Conservation (phyloP, 345 rosid genomes). For the Eucalyptus globulus region DNA sequence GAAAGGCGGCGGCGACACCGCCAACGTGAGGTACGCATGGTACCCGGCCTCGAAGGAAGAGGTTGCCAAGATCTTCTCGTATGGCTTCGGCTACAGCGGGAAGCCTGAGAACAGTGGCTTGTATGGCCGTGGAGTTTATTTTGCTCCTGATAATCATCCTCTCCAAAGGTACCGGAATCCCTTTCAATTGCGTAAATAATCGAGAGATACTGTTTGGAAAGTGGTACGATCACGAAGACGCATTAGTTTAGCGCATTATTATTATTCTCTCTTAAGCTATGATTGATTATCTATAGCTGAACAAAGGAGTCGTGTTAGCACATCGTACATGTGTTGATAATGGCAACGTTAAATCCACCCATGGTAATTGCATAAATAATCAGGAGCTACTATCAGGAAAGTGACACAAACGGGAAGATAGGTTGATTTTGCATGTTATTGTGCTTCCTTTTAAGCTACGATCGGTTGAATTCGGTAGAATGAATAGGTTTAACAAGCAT, state of each 20-base stretch:
- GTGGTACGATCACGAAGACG: not conserved
- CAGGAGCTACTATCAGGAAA: not conserved
- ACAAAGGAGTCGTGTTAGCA: not conserved
- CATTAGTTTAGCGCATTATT: not conserved
- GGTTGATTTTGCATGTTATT: not conserved
- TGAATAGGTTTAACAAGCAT: not conserved
- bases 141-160: constrained; percentile 51
- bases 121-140: constrained; percentile 55
- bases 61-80: constrained; percentile 24
- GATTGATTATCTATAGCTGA: not conserved
- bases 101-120: constrained; percentile 20
- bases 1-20: constrained; percentile 26
- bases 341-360: constrained; percentile 37
- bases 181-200: not conserved
- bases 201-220: not conserved
- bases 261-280: not conserved
- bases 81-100: constrained; percentile 40
- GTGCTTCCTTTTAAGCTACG: not conserved
- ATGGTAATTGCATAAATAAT: constrained; percentile 19
- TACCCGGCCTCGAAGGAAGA: constrained; percentile 30
- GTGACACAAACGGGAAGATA: no score
- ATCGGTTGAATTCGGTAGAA: not conserved
- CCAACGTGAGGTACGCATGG: constrained; percentile 67
- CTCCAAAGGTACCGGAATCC: constrained; percentile 34
- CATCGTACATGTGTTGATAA: not conserved